Base-by-base conservation (phyloP, 164 flowering plant species). In the Piper betle region DNA sequence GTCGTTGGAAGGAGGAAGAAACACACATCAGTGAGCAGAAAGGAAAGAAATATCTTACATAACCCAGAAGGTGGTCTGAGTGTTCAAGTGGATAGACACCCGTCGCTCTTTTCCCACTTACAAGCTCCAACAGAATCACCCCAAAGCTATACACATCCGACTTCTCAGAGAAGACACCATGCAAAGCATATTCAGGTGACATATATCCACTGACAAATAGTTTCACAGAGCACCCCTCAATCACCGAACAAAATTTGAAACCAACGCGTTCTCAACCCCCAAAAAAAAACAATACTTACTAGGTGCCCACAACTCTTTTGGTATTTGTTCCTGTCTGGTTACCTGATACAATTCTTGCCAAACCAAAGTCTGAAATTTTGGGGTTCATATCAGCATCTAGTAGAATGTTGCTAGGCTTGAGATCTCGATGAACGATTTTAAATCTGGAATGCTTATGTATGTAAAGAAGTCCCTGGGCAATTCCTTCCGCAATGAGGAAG, bases 301-400 rank as follows among this genome's bases (percentile, higher is more conserved):
- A 73, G 62, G 76, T 73, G 7, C 76, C 73, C 33, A 73, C 73
- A 8, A 73, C 67, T 66, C 73, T 66, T 55, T 48, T 67, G 43
- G 77, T 73, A 64, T 67, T 73, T 58, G 67, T 71, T 67, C 66
- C 60, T 18, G 57, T 57, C 58, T 73, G 70, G 59, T 70, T 58
- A 43, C 68, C 58, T 1, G 66, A 64, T 11, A 70, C 64, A 13
- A 67, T 73, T 64, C 69, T 70, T 4, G 95, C 95, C 87, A 90
- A 77, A 20, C 96, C 96, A 62, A 89, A 89, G 69, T 89, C 94
- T 46, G 96, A 89, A 42, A 89, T 86, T 66, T 85, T 89, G 0
- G 91, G 94, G 62, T 72, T 81, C 96, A 87, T 83, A 4, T 83
- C 84, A 56, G 65, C 77, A 62, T 86, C 96, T 54, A 88, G 67